Base-by-base conservation (phyloP, 176 grass and related monocot genomes). In the Oryza brachyantha region DNA sequence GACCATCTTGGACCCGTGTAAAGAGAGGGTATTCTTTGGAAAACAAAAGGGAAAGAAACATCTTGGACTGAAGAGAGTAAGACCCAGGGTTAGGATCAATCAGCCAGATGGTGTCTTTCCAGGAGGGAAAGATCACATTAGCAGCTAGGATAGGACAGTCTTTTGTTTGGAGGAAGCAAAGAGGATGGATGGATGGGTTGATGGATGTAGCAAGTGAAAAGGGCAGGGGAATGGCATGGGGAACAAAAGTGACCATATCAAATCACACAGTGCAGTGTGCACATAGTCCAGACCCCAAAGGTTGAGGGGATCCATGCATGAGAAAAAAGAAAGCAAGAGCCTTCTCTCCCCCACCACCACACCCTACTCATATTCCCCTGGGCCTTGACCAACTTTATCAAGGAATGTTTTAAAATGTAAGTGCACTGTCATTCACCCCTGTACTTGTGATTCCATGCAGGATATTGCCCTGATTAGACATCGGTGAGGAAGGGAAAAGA, bases 351-450 rank as follows among this genome's bases (percentile, higher is more conserved):
- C 8, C 52, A 57, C 52, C 52, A 57, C 52, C n/a, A 57, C 8
- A 77, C 84, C 54, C 73, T 36, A 68, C 61, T 84, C 83, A 78
- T 80, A 57, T 68, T 69, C 66, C 69, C 14, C 19, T 29, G 63
- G 70, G 10, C 63, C 79, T 90, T 86, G 87, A 90, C 93, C 85
- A 70, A 61, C 90, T 89, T 97, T 96, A 70, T 29, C 65, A 70
- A 81, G 37, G 36, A 54, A 40, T n/a, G 36, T 66, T 55, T 59
- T 5, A 17, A 84, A 32, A 54, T 34, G 70, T 38, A 48, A 32
- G 68, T 29, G 40, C n/a, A 29, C 27, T 59, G 59, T 25, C 61
- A 79, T 59, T 35, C 36, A 24, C 29, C 28, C 26, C 0, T 35
- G 64, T 74, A 87, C 37, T 78, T 35, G 64, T 69, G 81, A 22